Conservation (phyloP, 352 stramenopile species). For the Blastocystis sp. region DNA sequence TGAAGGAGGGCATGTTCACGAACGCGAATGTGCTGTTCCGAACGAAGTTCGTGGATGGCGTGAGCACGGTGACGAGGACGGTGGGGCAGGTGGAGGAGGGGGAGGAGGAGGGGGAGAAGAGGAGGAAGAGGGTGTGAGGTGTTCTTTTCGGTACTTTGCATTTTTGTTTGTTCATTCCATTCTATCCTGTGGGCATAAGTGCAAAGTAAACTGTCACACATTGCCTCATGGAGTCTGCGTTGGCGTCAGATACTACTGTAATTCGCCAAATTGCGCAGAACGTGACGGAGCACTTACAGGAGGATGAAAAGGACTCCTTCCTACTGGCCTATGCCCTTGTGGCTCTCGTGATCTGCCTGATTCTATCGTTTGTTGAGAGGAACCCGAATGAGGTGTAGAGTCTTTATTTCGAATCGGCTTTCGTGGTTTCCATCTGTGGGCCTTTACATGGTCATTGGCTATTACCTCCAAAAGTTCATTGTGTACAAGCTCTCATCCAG, state of each 20-base stretch:
- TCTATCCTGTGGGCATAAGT: not conserved
- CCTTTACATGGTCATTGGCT: constrained; percentile 27
- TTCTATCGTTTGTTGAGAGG: constrained; percentile 9
- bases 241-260: constrained; percentile 86
- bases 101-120: not conserved
- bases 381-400: not conserved
- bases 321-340: constrained; percentile 20
- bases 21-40: too few species aligned
- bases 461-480: constrained; percentile 32
- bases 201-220: not conserved
- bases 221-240: too few species aligned
- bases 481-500: constrained; percentile 19
- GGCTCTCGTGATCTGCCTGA: not conserved
- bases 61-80: too few species aligned
- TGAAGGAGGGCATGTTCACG: too few species aligned
- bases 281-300: constrained; percentile 40
- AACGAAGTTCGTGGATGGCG: too few species aligned
- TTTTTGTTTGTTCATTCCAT: too few species aligned
- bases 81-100: not conserved
- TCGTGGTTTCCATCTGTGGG: constrained; percentile 32
- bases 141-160: too few species aligned
- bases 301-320: constrained; percentile 62
- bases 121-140: too few species aligned
- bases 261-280: constrained; percentile 80
- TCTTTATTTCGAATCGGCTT: not conserved